phyloP scores from a whole-genome alignment of 2,329 filamentous ascomycete species.

The Apiospora kogelbergensis region DNA sequence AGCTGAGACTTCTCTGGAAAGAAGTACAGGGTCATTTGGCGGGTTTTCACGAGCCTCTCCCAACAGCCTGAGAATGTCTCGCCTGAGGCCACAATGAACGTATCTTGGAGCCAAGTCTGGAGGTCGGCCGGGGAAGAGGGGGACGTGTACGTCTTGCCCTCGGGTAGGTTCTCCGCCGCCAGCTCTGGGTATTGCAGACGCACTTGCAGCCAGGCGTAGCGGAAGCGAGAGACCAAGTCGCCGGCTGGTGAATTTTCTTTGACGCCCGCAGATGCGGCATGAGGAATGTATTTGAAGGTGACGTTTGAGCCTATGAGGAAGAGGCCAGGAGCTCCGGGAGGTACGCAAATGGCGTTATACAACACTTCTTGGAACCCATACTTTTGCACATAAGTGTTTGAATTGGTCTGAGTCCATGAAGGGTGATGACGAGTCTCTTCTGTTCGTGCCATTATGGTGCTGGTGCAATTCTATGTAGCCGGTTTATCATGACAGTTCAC shows the following conservation, averaged over 20 bases:
- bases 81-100: conserved; percentile 14
- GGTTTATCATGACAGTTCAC: neutral
- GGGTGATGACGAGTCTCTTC: conserved; percentile 13
- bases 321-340: conserved; percentile 14
- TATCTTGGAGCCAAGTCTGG: conserved; percentile 13
- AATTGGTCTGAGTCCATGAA: conserved; percentile 14
- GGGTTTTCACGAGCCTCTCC: conserved; percentile 15
- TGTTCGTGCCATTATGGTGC: neutral
- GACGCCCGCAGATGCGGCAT: neutral
- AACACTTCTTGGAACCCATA: conserved; percentile 17
- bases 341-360: conserved; percentile 16
- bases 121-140: conserved; percentile 14
- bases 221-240: conserved; percentile 10
- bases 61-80: conserved; percentile 12
- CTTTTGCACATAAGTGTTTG: conserved; percentile 14
- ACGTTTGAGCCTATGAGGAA: conserved; percentile 14
- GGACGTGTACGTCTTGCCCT: conserved; percentile 15
- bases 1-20: conserved; percentile 13
- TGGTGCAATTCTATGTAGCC: neutral
- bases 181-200: conserved; percentile 15
- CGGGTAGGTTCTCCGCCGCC: conserved; percentile 12
- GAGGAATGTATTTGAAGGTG: conserved; percentile 13
- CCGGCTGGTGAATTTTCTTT: neutral
- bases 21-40: conserved; percentile 15
- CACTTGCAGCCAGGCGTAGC: conserved; percentile 14